phyloP scores from a whole-genome alignment of 1,139 yeast species.

The Diutina sp. region DNA sequence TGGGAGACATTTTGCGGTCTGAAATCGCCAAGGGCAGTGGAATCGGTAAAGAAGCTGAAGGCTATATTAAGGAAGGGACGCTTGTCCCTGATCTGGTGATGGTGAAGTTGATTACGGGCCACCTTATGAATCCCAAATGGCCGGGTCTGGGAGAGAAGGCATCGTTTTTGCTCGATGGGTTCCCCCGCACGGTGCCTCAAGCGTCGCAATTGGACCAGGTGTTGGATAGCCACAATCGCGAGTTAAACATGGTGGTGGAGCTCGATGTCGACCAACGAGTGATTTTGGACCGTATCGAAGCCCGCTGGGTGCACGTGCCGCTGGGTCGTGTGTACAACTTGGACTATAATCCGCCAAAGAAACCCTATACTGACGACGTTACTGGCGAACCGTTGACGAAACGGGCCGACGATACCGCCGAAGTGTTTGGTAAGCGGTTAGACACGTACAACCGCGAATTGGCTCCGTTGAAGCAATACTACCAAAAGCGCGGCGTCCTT shows the following conservation, averaged over 20 bases:
- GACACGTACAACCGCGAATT: slow-evolving; percentile 48
- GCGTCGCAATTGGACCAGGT: slow-evolving; percentile 46
- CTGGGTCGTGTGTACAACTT: slow-evolving; percentile 82
- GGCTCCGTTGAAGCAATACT: slow-evolving; percentile 53
- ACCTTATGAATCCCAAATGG: slow-evolving; percentile 27
- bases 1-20: slow-evolving; percentile 71
- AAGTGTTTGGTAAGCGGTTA: slow-evolving; percentile 55
- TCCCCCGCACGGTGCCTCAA: slow-evolving; percentile 71
- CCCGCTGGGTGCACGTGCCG: slow-evolving; percentile 72
- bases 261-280: slow-evolving; percentile 72
- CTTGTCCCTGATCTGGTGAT: slow-evolving; percentile 65
- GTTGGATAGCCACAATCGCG: slow-evolving; percentile 23
- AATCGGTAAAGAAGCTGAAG: slow-evolving; percentile 47
- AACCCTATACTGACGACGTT: slow-evolving; percentile 67
- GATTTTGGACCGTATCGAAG: slow-evolving; percentile 69
- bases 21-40: slow-evolving; percentile 46
- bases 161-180: slow-evolving; percentile 81
- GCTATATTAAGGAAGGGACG: slow-evolving; percentile 46
- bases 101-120: slow-evolving; percentile 42
- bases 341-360: slow-evolving; percentile 81
- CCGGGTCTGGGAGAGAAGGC: slow-evolving; percentile 11
- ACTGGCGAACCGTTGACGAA: slow-evolving; percentile 79
- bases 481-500: slow-evolving; percentile 38
- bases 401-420: slow-evolving; percentile 68
- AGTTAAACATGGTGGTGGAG: slow-evolving; percentile 66